Percentiles rank a stretch among this genome's conserved stretches.
phyloP scores from a whole-genome alignment of 768 basidiomycete genomes.

The Collybiopsis confluens region DNA sequence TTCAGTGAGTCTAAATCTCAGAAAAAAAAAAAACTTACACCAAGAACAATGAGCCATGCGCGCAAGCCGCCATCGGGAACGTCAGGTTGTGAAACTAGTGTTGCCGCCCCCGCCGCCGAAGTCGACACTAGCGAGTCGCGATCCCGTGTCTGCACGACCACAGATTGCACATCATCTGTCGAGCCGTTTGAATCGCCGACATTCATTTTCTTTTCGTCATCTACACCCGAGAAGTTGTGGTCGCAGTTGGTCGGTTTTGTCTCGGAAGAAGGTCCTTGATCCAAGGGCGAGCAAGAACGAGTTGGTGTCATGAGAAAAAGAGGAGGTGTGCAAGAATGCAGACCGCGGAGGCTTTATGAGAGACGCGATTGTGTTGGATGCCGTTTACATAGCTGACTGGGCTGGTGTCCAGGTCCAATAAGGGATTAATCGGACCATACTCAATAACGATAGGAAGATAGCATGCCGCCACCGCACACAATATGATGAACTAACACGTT shows the following conservation, averaged over 20 bases:
- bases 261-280: no score
- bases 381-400: background rate
- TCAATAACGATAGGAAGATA: background rate
- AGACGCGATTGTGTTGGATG: background rate
- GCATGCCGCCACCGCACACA: background rate
- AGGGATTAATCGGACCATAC: background rate
- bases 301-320: no score
- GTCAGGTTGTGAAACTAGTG: background rate
- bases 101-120: background rate
- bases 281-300: no score
- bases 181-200: background rate
- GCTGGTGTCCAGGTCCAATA: background rate
- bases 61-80: constrained; percentile 37
- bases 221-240: background rate
- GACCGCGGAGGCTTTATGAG: background rate
- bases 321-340: no score
- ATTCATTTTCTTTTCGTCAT: background rate
- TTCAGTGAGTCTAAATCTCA: background rate
- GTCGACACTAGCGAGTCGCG: background rate
- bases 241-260: background rate
- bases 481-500: background rate
- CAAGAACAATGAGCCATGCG: constrained; percentile 35
- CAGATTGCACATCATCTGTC: background rate
- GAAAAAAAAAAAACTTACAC: constrained; percentile 18
- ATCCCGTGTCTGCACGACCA: background rate